Evolutionary conservation across 1,284 basidiomycete genomes (phyloP).

Genomic region (Sporisorium scitamineum): DNA sequence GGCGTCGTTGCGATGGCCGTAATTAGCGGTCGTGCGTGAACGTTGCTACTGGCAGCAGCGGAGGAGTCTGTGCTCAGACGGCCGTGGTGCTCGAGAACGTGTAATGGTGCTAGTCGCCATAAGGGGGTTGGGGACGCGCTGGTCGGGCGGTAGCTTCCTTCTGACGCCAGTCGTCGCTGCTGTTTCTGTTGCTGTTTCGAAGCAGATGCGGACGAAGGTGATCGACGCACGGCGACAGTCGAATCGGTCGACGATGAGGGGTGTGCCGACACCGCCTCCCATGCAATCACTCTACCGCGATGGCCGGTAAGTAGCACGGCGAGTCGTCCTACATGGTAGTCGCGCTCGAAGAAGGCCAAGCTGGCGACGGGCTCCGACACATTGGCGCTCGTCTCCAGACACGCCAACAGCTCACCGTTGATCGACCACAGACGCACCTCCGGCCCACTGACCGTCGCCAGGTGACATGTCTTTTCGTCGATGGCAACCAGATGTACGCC

Average conservation of each 20-base stretch:
- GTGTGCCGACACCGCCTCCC: constrained; percentile 58
- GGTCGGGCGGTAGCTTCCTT: constrained; percentile 6
- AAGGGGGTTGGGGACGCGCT: background rate
- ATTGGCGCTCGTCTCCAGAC: constrained; percentile 73
- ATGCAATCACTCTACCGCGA: constrained; percentile 60
- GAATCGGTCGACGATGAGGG: constrained; percentile 1
- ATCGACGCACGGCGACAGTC: background rate
- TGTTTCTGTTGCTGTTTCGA: constrained; percentile 9
- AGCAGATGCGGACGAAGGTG: constrained; percentile 8
- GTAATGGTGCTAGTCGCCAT: constrained; percentile 51
- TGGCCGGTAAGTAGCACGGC: constrained; percentile 66
- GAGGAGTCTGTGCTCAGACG: constrained; percentile 19
- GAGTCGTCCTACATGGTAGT: constrained; percentile 69
- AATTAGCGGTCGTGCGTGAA: constrained; percentile 28
- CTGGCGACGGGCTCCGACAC: constrained; percentile 74
- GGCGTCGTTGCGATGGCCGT: constrained; percentile 34
- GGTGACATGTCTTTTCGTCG: constrained; percentile 85
- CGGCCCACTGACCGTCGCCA: constrained; percentile 80
- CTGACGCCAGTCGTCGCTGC: constrained; percentile 22
- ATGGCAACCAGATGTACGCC: constrained; percentile 80
- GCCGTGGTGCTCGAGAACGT: constrained; percentile 56
- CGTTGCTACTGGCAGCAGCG: background rate
- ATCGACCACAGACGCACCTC: constrained; percentile 82
- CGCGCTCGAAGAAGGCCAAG: constrained; percentile 82
- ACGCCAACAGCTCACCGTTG: constrained; percentile 80